Base-by-base conservation (phyloP, 2,329 filamentous ascomycete species). In the Massarina eburnea region DNA sequence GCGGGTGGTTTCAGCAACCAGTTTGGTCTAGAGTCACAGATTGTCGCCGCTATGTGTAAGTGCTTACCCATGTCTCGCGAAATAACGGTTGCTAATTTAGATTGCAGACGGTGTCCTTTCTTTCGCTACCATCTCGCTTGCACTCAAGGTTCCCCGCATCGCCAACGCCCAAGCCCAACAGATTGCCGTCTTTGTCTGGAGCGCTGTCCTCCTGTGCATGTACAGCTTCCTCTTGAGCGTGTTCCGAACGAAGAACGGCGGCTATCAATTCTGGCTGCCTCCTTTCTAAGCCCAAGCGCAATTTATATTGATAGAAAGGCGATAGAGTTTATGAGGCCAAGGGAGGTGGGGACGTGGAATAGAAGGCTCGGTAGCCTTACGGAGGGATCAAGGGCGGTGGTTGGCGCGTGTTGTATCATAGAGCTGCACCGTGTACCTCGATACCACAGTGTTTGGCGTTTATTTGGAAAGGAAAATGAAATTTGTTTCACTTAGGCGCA, bases 181-280 rank as follows among this genome's bases (percentile, higher is more conserved):
- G 68, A 75, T 94, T 29, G 86, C 87, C 27, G 85, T 96, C 5
- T 73, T 96, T 46, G 77, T 87, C 34, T 96, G 91, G 88, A 85
- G 83, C 17, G 82, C 76, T 36, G 76, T 94, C 22, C 73, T 96
- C 45, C 84, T 96, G 59, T 73, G 88, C 53, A 83, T 91, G 73
- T 97, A 97, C 78, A 95, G 91, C 76, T 94, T 96, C 74, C 78
- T 99, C 53, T 81, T 99, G 56, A 96, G 89, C 72, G 79, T 96
- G 52, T 99, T 99, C 81, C 84, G 91, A 61, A 78, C 88, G 61
- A 99, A 99, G 84, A 99, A 97, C 67, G 84, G 85, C 26, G 90
- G 90, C 19, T 99, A 99, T 73, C 91, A 91, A 14, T 96, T 97
- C 74, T 91, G 85, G 65, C 80, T 99, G 51, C 94, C 94, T 44